These are phyloP conservation scores for Cucurbita maxima DNA, from an alignment of 306 rosid genomes.

Conservation along the genomic window DNA sequence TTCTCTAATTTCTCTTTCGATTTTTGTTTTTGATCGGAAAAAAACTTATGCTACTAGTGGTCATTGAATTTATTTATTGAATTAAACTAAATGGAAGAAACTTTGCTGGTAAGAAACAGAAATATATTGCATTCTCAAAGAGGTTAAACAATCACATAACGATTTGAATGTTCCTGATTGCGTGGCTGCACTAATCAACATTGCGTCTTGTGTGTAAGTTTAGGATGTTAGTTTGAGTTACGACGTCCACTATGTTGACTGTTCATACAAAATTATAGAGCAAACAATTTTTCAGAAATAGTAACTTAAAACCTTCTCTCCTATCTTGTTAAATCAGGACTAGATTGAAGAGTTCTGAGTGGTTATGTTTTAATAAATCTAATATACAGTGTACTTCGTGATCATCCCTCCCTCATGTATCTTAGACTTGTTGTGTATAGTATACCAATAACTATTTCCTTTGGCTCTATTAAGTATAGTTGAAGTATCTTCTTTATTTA, in stretches of 20 bases:
- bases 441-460: background rate
- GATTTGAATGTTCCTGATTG: background rate
- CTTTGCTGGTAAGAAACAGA: background rate
- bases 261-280: background rate
- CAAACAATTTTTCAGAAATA: background rate
- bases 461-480: background rate
- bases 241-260: background rate
- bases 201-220: background rate
- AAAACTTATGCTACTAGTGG: background rate
- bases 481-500: background rate
- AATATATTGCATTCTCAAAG: background rate
- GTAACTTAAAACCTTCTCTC: background rate
- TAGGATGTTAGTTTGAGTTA: too few species aligned
- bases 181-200: background rate
- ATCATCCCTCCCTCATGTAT: background rate
- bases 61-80: background rate
- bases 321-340: background rate
- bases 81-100: background rate
- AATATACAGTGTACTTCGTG: background rate
- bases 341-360: background rate
- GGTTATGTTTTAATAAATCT: background rate
- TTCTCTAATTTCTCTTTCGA: background rate
- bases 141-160: background rate
- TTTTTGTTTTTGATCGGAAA: background rate
- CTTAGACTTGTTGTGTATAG: background rate